Evolutionary conservation across 768 basidiomycete genomes (phyloP).

Genomic region (Trametes cubensis): DNA sequence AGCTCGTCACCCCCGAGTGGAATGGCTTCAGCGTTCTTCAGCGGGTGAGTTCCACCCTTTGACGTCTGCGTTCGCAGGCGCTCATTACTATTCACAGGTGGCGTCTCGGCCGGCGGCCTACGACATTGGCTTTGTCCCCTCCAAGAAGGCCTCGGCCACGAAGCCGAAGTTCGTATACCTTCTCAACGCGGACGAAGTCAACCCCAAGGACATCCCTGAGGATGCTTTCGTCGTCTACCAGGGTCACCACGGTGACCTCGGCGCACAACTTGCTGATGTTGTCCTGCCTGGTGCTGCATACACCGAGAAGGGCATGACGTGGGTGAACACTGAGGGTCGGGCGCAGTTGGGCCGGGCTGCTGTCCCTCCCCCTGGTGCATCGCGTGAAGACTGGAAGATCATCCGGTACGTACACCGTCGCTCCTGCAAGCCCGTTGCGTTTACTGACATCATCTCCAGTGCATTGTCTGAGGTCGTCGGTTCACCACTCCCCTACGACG

Average conservation of each 20-base stretch:
- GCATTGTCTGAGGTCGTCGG: conserved; percentile 91
- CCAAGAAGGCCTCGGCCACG: conserved; percentile 70
- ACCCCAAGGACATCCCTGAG: conserved; percentile 83
- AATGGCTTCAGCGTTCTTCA: conserved; percentile 94
- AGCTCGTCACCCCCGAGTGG: conserved; percentile 87
- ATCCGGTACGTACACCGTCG: conserved; percentile 59
- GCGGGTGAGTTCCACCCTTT: conserved; percentile 56
- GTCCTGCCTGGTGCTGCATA: conserved; percentile 92
- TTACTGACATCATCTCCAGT: conserved; percentile 40
- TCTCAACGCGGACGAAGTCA: conserved; percentile 92
- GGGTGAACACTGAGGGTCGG: conserved; percentile 97
- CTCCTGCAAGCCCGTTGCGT: not conserved
- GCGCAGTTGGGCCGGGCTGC: conserved; percentile 89
- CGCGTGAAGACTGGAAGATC: conserved; percentile 97
- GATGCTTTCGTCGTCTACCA: conserved; percentile 98
- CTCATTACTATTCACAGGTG: conserved; percentile 47
- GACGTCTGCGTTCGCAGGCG: not conserved
- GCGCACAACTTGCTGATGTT: conserved; percentile 97
- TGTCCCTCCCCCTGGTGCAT: conserved; percentile 92
- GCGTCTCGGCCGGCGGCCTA: conserved; percentile 94
- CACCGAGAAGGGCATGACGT: conserved; percentile 88
- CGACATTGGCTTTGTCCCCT: conserved; percentile 91
- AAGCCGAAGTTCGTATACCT: conserved; percentile 96
- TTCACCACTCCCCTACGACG: conserved; percentile 83
- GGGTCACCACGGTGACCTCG: conserved; percentile 96